phyloP scores from a whole-genome alignment of 2,329 filamentous ascomycete species.

The Drechmeria coniospora region DNA sequence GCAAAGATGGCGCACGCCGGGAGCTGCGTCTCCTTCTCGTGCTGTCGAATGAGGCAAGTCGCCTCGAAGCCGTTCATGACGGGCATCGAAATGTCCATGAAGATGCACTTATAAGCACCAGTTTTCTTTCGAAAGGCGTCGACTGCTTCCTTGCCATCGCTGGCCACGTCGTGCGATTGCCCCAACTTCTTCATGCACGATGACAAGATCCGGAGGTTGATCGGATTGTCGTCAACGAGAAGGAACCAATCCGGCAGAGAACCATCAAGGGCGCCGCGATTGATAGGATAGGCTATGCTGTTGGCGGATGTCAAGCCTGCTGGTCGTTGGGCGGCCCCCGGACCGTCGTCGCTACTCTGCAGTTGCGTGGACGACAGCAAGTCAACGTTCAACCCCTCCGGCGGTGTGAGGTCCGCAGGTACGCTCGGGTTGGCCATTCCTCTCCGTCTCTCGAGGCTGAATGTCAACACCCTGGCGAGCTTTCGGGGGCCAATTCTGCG shows the following conservation, averaged over 20 bases:
- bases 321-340: no score
- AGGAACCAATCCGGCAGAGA: no score
- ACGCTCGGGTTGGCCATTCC: no score
- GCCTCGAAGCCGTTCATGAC: conserved; percentile 33
- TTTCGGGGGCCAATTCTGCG: conserved; percentile 21
- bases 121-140: conserved; percentile 8
- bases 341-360: no score
- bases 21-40: conserved; percentile 24
- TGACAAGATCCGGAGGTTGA: conserved; percentile 17
- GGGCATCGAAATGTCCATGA: conserved; percentile 38
- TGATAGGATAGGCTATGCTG: no score
- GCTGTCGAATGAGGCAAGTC: conserved; percentile 27
- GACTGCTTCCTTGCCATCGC: conserved; percentile 13
- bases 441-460: no score
- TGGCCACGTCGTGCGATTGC: conserved; percentile 8
- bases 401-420: no score
- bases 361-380: no score
- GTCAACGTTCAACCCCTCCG: no score
- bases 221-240: conserved; percentile 22
- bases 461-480: conserved; percentile 10
- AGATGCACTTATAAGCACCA: conserved; percentile 8
- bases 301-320: no score
- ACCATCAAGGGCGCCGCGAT: no score
- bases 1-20: conserved; percentile 29
- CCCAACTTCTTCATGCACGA: conserved; percentile 14